Evolutionary conservation across 2,329 filamentous ascomycete genomes (phyloP), one percentile per base, ranked within the genome.

Genomic region (Fusarium metavorans): DNA sequence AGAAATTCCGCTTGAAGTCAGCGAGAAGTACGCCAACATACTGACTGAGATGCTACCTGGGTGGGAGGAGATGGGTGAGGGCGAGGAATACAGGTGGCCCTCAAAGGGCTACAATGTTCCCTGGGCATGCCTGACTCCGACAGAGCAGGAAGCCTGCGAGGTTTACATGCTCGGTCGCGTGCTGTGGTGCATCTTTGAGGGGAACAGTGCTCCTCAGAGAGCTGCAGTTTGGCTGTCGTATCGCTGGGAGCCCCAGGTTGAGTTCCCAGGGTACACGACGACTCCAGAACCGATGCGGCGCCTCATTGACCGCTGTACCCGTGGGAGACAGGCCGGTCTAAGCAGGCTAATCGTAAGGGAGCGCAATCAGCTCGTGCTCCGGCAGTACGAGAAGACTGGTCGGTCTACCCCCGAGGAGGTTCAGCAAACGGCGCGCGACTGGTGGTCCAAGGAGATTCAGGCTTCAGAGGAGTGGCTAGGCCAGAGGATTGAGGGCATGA

Each of bases 141-240:
- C 69, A 4, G 89, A 91, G 73, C 87, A 89, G 72, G 90, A 91
- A 75, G 84, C 87, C 0, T 89, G 89, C 23, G 87, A 90, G 78
- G 89, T 90, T 1, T 92, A 91, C 80, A 91, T 91, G 89, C 86
- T 92, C 18, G 90, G 89, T 7, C 85, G 89, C 43, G 84, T 90
- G 30, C 82, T 92, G 56, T 92, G 89, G 89, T 91, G 90, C 77
- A 86, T 91, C 18, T 91, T 91, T 66, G 90, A 92, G 78, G 89
- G 88, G 23, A 86, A 87, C 76, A 88, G 88, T 68, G 89, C 88
- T 3, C 89, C 89, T 2, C 88, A 91, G 75, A 84, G 85, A 70
- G 86, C 87, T 3, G 87, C 88, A 5, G 84, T 90, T 14, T 91
- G 89, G 89, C 85, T 89, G 72, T 91, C 89, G 54, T 91, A 91